Evolutionary conservation across 768 basidiomycete genomes (phyloP), one percentile per base, ranked within the genome.

Genomic region (Paxillus ammoniavirescens): DNA sequence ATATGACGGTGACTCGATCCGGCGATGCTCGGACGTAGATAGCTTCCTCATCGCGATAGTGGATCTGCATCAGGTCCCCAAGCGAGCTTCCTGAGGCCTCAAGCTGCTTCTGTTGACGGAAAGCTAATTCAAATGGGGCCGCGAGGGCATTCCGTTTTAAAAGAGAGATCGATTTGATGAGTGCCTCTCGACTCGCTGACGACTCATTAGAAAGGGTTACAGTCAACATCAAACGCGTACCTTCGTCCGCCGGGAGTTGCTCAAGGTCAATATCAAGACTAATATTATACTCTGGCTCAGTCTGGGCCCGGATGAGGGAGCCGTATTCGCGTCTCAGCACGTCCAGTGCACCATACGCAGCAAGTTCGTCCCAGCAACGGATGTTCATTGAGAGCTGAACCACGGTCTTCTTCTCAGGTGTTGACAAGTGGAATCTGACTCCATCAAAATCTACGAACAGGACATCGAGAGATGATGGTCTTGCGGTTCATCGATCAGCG

Each of bases 371-470:
- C 96, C 96, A 99, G 75, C 96, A 99, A 46, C 91, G 87, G 54
- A 98, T 94, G 70, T 87, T 87, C 93, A 99, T 98, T 30, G 96
- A 98, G 18, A 99, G 81, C 37, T 91, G 75, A 18, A 98, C 76
- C 4, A 78, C 66, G 0, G 89, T 87, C 77, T 96, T 92, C 67
- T 87, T 84, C 21, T 90, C 84, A 3, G 89, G 89, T 0, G 94
- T 94, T 13, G 91, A 91, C 44, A 98, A 73, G 70, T 89, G 95
- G 74, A 98, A 99, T 42, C 93, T 84, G 50, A 98, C 94, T 46
- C 93, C 89, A 68, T 99, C 97, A 61, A 93, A 99, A 74, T 99
- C 97, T 49, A 98, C 97, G 63, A 99, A 99, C 53, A 91, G 83
- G 52, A 98, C 89, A 75, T 99, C 97, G 55, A 98, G 78, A 30